A percentile compares a stretch with the other conserved stretches of the same genome.
phyloP scores from a whole-genome alignment of 164 flowering plant genomes.

The Brasenia schreberi region DNA sequence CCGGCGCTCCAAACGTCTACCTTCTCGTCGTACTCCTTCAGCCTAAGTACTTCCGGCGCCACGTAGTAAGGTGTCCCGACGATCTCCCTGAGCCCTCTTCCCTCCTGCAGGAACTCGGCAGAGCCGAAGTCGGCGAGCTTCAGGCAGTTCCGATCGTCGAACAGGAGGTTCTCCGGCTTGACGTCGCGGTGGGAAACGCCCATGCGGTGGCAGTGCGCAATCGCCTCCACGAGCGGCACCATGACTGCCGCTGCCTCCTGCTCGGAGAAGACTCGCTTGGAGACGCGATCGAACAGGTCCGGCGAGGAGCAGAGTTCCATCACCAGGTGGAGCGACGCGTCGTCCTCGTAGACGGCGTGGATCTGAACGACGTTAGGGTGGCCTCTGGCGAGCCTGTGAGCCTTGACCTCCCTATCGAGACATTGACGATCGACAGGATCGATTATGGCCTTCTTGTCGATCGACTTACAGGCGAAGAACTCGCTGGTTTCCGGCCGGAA shows the following conservation, averaged over 20 bases:
- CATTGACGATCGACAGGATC: constrained; percentile 49
- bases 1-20: constrained; percentile 88
- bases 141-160: constrained; percentile 27
- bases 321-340: constrained; percentile 29
- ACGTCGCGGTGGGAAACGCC: constrained; percentile 71
- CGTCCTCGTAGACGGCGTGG: constrained; percentile 38
- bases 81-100: constrained; percentile 22
- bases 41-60: constrained; percentile 70
- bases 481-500: constrained; percentile 20
- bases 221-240: constrained; percentile 34
- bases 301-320: constrained; percentile 33
- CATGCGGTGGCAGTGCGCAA: constrained; percentile 54
- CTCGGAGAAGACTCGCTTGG: constrained; percentile 26
- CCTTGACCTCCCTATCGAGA: constrained; percentile 47
- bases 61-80: constrained; percentile 91
- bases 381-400: constrained; percentile 25
- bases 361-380: constrained; percentile 36
- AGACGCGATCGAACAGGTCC: constrained; percentile 30
- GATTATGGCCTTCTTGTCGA: constrained; percentile 38
- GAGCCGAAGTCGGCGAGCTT: constrained; percentile 79
- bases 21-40: constrained; percentile 58
- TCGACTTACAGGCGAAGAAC: constrained; percentile 52
- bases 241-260: constrained; percentile 26
- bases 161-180: constrained; percentile 71
- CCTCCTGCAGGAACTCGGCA: constrained; percentile 33